Conservation (phyloP, 768 basidiomycete genomes). For the Kwoniella pini region DNA sequence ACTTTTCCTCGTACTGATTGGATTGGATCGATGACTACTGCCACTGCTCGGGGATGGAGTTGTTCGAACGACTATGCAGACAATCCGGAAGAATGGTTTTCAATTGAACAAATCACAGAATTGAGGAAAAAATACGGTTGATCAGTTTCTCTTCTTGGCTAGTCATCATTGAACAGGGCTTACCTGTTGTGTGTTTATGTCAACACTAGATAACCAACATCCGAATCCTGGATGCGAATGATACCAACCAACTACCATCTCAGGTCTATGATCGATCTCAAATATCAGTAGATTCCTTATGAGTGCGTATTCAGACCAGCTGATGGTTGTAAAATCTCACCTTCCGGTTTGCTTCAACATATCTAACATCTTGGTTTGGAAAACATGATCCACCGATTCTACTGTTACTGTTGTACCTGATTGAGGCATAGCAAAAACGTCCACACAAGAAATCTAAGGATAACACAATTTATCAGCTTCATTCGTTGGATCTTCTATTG, state of each 20-base stretch:
- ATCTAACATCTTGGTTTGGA: slow-evolving; percentile 96
- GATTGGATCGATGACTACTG: slow-evolving; percentile 97
- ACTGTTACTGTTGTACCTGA: slow-evolving; percentile 96
- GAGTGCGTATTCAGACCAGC: too few relatives aligned
- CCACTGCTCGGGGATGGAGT: slow-evolving; percentile 87
- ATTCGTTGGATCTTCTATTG: neutral
- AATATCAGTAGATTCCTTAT: too few relatives aligned
- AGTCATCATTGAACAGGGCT: slow-evolving; percentile 30
- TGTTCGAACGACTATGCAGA: slow-evolving; percentile 83
- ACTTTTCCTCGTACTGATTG: slow-evolving; percentile 91
- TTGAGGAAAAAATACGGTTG: slow-evolving; percentile 25
- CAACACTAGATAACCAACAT: slow-evolving; percentile 97
- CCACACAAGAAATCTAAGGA: slow-evolving; percentile 64
- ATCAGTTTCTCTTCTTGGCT: neutral
- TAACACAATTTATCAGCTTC: neutral
- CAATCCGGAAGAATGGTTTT: slow-evolving; percentile 2
- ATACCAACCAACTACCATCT: slow-evolving; percentile 99
- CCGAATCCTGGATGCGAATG: slow-evolving; percentile 99
- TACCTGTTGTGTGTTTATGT: slow-evolving; percentile 98
- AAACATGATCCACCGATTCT: slow-evolving; percentile 97
- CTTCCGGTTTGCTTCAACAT: slow-evolving; percentile 99
- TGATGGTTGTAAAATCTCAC: slow-evolving; percentile 58
- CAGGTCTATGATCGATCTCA: too few relatives aligned
- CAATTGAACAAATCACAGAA: neutral
- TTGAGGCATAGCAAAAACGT: slow-evolving; percentile 99